Evolutionary conservation across 1,284 basidiomycete genomes (phyloP).

Genomic region (Anthracocystis walkeri): DNA sequence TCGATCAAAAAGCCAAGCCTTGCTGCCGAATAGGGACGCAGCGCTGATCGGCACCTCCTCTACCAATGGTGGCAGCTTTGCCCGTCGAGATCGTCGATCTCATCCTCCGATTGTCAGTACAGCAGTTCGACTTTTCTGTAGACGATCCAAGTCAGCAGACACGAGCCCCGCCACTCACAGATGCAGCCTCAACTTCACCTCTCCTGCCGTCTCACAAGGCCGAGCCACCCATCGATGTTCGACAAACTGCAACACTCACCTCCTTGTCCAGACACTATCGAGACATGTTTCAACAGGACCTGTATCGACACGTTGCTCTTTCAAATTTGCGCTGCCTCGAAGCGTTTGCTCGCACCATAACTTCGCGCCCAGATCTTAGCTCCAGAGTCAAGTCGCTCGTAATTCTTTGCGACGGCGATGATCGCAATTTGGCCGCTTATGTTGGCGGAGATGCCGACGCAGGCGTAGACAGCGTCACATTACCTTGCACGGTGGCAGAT

Average conservation of each 20-base stretch:
- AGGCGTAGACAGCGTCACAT: neutral
- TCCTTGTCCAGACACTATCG: slow-evolving; percentile 25
- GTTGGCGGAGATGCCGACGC: neutral
- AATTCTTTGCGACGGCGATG: neutral
- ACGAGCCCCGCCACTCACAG: neutral
- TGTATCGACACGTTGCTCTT: slow-evolving; percentile 37
- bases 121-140: neutral
- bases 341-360: slow-evolving; percentile 16
- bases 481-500: slow-evolving; percentile 16
- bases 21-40: neutral
- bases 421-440: neutral
- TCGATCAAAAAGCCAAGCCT: neutral
- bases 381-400: slow-evolving; percentile 19
- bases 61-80: slow-evolving; percentile 15
- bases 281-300: slow-evolving; percentile 14
- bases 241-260: slow-evolving; percentile 17
- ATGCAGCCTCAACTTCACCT: neutral
- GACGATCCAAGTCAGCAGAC: neutral
- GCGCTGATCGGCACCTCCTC: too few species aligned
- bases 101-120: slow-evolving; percentile 29
- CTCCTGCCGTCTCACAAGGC: neutral
- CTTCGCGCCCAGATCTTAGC: slow-evolving; percentile 10
- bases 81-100: slow-evolving; percentile 45
- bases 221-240: slow-evolving; percentile 1
- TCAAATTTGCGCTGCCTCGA: neutral